Evolutionary conservation across 2,329 filamentous ascomycete species (phyloP), one percentile per base, ranked within the genome.

Genomic region (Aureobasidium sp.): DNA sequence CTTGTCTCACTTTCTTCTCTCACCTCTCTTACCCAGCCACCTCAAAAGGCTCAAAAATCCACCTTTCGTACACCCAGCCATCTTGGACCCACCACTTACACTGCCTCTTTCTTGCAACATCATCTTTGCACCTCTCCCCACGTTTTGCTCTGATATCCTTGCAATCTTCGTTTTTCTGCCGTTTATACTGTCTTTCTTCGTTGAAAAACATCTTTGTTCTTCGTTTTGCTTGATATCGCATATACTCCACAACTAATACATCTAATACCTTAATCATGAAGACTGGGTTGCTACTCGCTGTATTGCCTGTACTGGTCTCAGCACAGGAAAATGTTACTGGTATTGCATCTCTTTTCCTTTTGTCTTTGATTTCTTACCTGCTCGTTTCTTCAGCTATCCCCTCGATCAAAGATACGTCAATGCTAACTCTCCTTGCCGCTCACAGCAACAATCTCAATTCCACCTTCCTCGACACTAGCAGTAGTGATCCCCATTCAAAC

Each of bases 401-500:
- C 9, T 25, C 73, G 10, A 37, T 5, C 11, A 37, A 37, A 37
- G 6, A 15, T 15, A 5, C 34, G 13, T 37, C 15, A 6, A 15
- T 13, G 13, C 34, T 37, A 5, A 37, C 34, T 37, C 11, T 15
- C 13, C 5, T 15, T 15, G 3, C 13, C 34, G 13, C 4, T 37
- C 71, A 49, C 29, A 47, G 57, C 54, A 4, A 44, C 60, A 34
- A 61, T 63, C 25, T 55, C 52, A 3, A 48, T 48, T 7, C 54
- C 63, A 13, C 59, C 65, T 5, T 65, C 62, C 11, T 32, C 49
- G 15, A 50, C 59, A n/a, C 54, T 63, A 11, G 59, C 62, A 11
- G 52, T 66, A n/a, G 58, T 66, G 4, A 48, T 66, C 16, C 65
- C 65, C 13, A 57, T 65, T 25, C 53, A 48, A 13, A 62, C 59